Conservation (phyloP, 2,329 filamentous ascomycete genomes). For the Aureobasidium zeae region DNA sequence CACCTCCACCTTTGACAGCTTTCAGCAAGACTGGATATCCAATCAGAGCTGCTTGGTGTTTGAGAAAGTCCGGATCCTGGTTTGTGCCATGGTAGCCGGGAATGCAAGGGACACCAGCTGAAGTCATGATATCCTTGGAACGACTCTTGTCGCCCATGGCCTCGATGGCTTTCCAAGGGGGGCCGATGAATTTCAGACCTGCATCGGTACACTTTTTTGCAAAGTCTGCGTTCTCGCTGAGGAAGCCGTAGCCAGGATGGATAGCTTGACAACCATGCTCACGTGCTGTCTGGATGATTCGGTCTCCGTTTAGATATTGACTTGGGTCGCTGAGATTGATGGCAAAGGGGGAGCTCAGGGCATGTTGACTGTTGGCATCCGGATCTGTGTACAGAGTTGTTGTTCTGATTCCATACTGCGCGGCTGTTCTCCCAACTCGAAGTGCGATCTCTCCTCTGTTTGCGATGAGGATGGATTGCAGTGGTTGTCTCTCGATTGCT, state of each 20-base stretch:
- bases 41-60: conserved; percentile 64
- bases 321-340: conserved; percentile 74
- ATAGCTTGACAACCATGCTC: conserved; percentile 79
- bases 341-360: conserved; percentile 71
- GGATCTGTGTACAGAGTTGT: conserved; percentile 94
- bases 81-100: conserved; percentile 88
- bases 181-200: conserved; percentile 88
- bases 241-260: conserved; percentile 89
- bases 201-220: conserved; percentile 80
- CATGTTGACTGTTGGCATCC: conserved; percentile 80
- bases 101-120: conserved; percentile 90
- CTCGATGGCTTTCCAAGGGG: conserved; percentile 65
- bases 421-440: conserved; percentile 80
- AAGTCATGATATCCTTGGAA: conserved; percentile 93
- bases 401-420: conserved; percentile 79
- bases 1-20: conserved; percentile 55
- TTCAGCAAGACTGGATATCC: conserved; percentile 57
- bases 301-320: conserved; percentile 86
- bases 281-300: conserved; percentile 82
- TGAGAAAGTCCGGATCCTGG: conserved; percentile 56
- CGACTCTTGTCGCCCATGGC: conserved; percentile 86
- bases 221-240: conserved; percentile 89
- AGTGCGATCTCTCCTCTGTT: conserved; percentile 96
- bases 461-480: conserved; percentile 74
- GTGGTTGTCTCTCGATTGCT: conserved; percentile 19